These are phyloP conservation scores for Kodamaea fungicola DNA, from an alignment of 1,139 yeast species.

Conservation along the genomic window DNA sequence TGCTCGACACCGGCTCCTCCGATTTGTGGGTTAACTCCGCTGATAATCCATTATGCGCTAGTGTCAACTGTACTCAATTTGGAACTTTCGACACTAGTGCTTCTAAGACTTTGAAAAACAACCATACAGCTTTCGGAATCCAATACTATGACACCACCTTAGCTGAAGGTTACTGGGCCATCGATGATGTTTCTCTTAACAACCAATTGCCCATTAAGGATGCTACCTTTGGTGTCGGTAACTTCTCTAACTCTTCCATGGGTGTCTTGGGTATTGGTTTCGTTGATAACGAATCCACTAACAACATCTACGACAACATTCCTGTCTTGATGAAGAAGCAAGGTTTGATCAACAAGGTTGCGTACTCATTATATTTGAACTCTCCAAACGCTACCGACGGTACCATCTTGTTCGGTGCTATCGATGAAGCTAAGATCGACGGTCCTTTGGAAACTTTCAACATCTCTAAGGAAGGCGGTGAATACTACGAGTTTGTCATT, in stretches of 20 bases:
- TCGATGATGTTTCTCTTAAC: constrained; percentile 35
- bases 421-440: constrained; percentile 18
- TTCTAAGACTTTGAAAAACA: constrained; percentile 45
- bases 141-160: constrained; percentile 30
- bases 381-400: constrained; percentile 10
- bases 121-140: constrained; percentile 37
- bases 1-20: constrained; percentile 46
- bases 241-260: constrained; percentile 45
- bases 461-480: constrained; percentile 15
- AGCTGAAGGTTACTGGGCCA: constrained; percentile 51
- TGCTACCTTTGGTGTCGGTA: constrained; percentile 55
- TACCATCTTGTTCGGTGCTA: constrained; percentile 21
- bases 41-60: constrained; percentile 14
- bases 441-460: constrained; percentile 15
- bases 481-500: constrained; percentile 17
- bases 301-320: constrained; percentile 22
- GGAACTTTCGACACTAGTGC: constrained; percentile 50
- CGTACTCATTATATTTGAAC: constrained; percentile 20
- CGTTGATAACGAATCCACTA: constrained; percentile 10
- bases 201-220: constrained; percentile 30
- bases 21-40: constrained; percentile 45
- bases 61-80: constrained; percentile 30
- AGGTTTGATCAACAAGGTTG: constrained; percentile 23
- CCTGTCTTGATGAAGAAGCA: constrained; percentile 25
- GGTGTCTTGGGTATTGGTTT: constrained; percentile 65